A percentile compares a stretch with the other conserved stretches of the same genome.
Evolutionary conservation across 495 filamentous ascomycete species (phyloP).

Genomic region (Hypoxylon subgilvum): DNA sequence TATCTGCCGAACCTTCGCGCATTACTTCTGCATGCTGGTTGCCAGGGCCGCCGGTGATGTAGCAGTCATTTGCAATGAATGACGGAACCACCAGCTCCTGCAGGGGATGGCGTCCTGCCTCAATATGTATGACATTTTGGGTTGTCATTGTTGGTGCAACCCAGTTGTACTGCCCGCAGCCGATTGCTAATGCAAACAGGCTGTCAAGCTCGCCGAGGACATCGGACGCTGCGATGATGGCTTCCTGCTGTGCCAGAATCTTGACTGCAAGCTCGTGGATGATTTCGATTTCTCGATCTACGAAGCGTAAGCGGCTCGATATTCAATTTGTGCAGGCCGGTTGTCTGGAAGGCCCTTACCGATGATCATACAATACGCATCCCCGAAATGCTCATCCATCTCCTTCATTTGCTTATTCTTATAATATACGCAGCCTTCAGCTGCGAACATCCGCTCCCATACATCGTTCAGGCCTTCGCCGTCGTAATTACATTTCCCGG

Average conservation of each 20-base stretch:
- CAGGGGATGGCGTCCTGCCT: slow-evolving; percentile 83
- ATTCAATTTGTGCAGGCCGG: too few species aligned
- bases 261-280: slow-evolving; percentile 76
- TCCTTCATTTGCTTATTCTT: slow-evolving; percentile 85
- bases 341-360: too few species aligned
- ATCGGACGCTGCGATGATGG: slow-evolving; percentile 71
- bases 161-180: slow-evolving; percentile 77
- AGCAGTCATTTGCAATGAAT: slow-evolving; percentile 84
- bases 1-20: slow-evolving; percentile 6
- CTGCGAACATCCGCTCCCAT: slow-evolving; percentile 83
- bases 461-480: slow-evolving; percentile 61
- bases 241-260: slow-evolving; percentile 72
- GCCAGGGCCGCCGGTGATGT: slow-evolving; percentile 67
- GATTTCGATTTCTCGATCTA: slow-evolving; percentile 91
- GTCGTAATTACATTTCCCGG: slow-evolving; percentile 68
- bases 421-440: slow-evolving; percentile 77
- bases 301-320: slow-evolving; percentile 26
- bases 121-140: slow-evolving; percentile 76
- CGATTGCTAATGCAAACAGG: slow-evolving; percentile 78
- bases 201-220: slow-evolving; percentile 89
- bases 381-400: slow-evolving; percentile 81
- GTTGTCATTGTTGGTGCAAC: slow-evolving; percentile 70
- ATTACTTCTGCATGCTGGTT: slow-evolving; percentile 15
- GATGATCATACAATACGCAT: slow-evolving; percentile 81
- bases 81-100: slow-evolving; percentile 88